Evolutionary conservation across 768 basidiomycete genomes (phyloP), one percentile per base, ranked within the genome.

Genomic region (Rhizopogon salebrosus): DNA sequence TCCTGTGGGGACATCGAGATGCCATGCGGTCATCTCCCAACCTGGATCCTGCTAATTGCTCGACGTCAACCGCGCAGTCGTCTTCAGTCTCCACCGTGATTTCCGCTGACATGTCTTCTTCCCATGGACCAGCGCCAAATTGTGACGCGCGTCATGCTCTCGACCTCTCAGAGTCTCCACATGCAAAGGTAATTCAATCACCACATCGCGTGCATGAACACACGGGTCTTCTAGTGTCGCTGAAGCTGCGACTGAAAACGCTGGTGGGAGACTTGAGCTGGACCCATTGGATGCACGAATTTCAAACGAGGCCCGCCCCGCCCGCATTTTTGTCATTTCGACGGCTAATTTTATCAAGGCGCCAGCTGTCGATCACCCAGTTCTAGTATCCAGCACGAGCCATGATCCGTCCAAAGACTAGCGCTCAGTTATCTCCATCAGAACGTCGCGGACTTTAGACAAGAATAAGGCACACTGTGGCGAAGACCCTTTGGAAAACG

Each of bases 401-500:
- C 43, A 48, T 34, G 36, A 55, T 62, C 64, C 62, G 57, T 37
- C 58, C 58, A 56, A 27, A 27, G n/a, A 1, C 10, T 14, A 41
- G 48, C 37, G n/a, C 24, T 56, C 48, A 9, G 24, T 24, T 10
- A 14, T 13, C 11, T 9, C 14, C 18, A 18, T 22, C 6, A 24
- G 37, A 52, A 20, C 35, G n/a, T 23, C 31, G 11, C 16, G 42
- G 24, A 45, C 42, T 41, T 62, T 29, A 50, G 27, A 22, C 18
- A 41, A 13, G 54, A 35, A 49, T 46, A 4, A 54, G 49, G 8
- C 54, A 41, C 31, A 41, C 39, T 53, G 48, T 51, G 10, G 48
- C 20, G 34, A 51, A 54, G 36, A 49, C n/a, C 1, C 1, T 63
- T 43, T 53, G 48, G 10, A 18, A 54, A 52, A 59, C 52, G 55